Percentiles rank a stretch among this genome's conserved stretches.
Evolutionary conservation across 306 rosid species (phyloP).

Genomic region (Ochetophila trinervis): DNA sequence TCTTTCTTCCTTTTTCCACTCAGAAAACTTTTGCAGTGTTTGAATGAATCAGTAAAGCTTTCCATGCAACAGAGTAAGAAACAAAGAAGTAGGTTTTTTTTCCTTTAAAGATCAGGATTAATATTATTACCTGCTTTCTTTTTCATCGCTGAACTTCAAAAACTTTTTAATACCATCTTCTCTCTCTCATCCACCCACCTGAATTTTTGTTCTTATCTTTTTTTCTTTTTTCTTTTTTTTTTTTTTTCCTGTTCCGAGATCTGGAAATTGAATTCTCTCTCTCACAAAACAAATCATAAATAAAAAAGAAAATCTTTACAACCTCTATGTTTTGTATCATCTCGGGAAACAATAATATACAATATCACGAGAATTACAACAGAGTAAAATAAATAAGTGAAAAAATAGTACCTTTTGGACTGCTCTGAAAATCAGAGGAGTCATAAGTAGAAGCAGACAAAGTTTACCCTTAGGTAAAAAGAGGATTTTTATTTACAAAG

Average conservation of each 20-base stretch:
- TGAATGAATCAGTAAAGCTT: too few relatives aligned
- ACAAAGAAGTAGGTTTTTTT: neutral
- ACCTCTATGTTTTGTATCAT: neutral
- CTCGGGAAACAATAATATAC: neutral
- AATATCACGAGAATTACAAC: neutral
- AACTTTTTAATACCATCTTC: slow-evolving; percentile 7
- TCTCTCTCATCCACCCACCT: slow-evolving; percentile 10
- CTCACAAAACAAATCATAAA: slow-evolving; percentile 18
- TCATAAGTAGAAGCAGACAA: slow-evolving; percentile 14
- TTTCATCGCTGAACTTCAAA: slow-evolving; percentile 8
- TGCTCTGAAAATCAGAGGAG: slow-evolving; percentile 17
- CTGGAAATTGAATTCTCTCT: slow-evolving; percentile 23
- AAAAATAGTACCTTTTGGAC: slow-evolving; percentile 1
- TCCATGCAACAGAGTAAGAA: too few relatives aligned
- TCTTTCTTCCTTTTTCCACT: neutral
- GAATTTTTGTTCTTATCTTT: slow-evolving; percentile 23
- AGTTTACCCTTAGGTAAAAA: slow-evolving; percentile 1
- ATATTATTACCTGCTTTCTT: neutral
- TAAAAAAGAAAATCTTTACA: too few relatives aligned
- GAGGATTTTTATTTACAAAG: too few relatives aligned
- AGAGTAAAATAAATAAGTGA: neutral
- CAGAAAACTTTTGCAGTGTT: too few relatives aligned
- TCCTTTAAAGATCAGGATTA: slow-evolving; percentile 1
- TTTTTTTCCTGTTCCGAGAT: slow-evolving; percentile 27
- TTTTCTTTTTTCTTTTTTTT: neutral